Conservation (phyloP, 371 early-diverging fungal species). For the Coemansia sp. region DNA sequence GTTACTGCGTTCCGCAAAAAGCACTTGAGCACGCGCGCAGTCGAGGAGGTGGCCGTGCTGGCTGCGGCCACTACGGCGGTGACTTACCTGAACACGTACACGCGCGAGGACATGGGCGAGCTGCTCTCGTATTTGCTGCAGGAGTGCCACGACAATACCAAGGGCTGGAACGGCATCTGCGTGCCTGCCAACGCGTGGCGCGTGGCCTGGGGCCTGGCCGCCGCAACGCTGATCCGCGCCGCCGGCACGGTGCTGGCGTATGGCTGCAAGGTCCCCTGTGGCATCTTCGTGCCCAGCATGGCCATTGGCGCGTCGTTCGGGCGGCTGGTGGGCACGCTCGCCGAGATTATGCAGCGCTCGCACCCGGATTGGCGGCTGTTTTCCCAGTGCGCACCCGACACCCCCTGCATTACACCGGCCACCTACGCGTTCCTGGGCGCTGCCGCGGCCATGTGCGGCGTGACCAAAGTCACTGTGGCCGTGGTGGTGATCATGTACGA, state of each 20-base stretch:
- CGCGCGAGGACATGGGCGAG: conserved; percentile 71
- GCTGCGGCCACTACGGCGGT: conserved; percentile 67
- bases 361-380: conserved; percentile 67
- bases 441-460: conserved; percentile 84
- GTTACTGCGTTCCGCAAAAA: conserved; percentile 46
- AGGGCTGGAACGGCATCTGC: conserved; percentile 47
- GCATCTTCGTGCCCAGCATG: conserved; percentile 81
- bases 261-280: conserved; percentile 77
- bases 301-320: conserved; percentile 79
- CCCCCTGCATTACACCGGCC: conserved; percentile 85
- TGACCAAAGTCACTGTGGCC: conserved; percentile 73
- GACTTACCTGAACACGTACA: conserved; percentile 79
- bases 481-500: conserved; percentile 98
- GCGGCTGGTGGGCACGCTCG: conserved; percentile 73
- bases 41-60: conserved; percentile 56
- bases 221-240: conserved; percentile 68
- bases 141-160: conserved; percentile 58
- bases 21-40: conserved; percentile 59
- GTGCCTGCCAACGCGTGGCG: conserved; percentile 39
- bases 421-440: conserved; percentile 97
- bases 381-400: conserved; percentile 61
- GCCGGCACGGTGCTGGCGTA: conserved; percentile 71
- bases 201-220: conserved; percentile 52
- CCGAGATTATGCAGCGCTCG: conserved; percentile 61
- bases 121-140: conserved; percentile 70